phyloP scores from a whole-genome alignment of 441 rosid genomes.

The Populus hybrid region DNA sequence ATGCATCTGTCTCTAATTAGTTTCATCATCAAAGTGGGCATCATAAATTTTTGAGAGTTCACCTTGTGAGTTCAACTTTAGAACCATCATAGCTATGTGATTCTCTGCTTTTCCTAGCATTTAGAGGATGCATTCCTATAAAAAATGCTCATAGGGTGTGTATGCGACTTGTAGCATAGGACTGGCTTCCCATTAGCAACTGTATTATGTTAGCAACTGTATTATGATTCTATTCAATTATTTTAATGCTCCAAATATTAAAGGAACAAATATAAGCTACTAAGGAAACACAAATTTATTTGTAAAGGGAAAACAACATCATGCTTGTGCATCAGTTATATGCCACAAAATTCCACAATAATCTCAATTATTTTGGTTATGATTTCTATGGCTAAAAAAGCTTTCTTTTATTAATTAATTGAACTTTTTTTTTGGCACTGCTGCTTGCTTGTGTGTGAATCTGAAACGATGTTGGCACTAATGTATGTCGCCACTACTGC shows the following conservation, averaged over 20 bases:
- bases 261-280: not conserved
- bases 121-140: not conserved
- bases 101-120: no score
- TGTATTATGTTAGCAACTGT: not conserved
- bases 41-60: constrained; percentile 32
- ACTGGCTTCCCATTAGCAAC: not conserved
- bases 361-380: not conserved
- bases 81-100: no score
- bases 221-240: not conserved
- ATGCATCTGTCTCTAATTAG: no score
- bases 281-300: not conserved
- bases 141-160: not conserved
- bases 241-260: not conserved
- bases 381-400: no score
- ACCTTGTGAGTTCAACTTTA: no score
- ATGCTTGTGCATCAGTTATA: constrained; percentile 77
- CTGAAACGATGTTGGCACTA: constrained; percentile 2
- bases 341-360: constrained; percentile 31
- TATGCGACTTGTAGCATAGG: not conserved
- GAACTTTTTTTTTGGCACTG: no score
- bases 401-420: no score
- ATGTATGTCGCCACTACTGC: not conserved
- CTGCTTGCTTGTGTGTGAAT: not conserved
- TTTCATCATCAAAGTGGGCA: no score
- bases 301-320: not conserved